Conservation (phyloP, 306 rosid species). For the Castanea mollissima region DNA sequence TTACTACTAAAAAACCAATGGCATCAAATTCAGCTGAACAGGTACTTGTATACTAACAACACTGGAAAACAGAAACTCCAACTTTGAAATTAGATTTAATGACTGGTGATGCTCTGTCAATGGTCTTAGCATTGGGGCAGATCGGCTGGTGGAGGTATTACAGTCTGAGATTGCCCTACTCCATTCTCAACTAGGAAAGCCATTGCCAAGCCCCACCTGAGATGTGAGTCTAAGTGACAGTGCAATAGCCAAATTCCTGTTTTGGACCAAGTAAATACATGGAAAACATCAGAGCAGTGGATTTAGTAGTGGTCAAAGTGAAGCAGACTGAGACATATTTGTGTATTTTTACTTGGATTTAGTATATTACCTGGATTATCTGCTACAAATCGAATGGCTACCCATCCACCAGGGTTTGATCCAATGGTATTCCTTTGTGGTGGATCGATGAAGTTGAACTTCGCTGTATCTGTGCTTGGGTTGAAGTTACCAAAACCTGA, state of each 20-base stretch:
- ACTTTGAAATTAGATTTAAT: conserved; percentile 19
- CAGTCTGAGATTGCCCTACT: conserved; percentile 62
- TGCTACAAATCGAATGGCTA: conserved; percentile 83
- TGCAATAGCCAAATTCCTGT: conserved; percentile 92
- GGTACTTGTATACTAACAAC: neutral
- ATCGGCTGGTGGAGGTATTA: conserved; percentile 91
- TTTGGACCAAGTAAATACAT: conserved; percentile 3
- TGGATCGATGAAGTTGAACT: conserved; percentile 77
- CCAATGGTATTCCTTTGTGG: conserved; percentile 84
- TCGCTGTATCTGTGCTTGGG: conserved; percentile 66
- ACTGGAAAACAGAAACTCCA: conserved; percentile 20
- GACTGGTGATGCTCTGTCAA: conserved; percentile 18
- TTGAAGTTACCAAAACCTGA: conserved; percentile 88
- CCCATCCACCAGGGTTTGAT: conserved; percentile 96
- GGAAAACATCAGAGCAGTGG: conserved; percentile 8
- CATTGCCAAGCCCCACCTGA: conserved; percentile 69
- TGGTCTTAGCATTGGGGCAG: conserved; percentile 69
- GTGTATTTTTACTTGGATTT: neutral
- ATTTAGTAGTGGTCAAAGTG: neutral
- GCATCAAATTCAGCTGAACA: conserved; percentile 15
- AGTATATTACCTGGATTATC: conserved; percentile 76
- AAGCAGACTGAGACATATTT: neutral
- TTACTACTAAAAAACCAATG: conserved; percentile 7
- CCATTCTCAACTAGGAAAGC: conserved; percentile 87
- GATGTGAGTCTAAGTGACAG: conserved; percentile 85